A percentile compares a stretch with the other conserved stretches of the same genome.
Evolutionary conservation across 1,284 basidiomycete species (phyloP).

Genomic region (Moesziomyces antarcticus): DNA sequence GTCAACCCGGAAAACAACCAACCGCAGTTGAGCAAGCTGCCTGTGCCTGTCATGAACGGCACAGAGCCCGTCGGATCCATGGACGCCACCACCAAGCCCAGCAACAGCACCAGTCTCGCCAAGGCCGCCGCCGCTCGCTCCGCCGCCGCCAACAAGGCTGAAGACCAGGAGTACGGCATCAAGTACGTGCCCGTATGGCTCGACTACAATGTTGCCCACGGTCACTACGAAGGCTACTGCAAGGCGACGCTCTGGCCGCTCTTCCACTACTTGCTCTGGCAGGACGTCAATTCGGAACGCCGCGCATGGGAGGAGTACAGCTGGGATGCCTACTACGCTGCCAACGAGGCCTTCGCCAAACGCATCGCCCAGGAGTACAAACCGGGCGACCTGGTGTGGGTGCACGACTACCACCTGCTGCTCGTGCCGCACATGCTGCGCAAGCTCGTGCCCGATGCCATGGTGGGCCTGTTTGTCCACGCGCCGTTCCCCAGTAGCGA

Average conservation of each 20-base stretch:
- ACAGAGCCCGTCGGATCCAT: slow-evolving; percentile 62
- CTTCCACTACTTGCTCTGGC: slow-evolving; percentile 98
- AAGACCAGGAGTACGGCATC: slow-evolving; percentile 61
- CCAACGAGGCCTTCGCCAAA: slow-evolving; percentile 86
- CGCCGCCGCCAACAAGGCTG: slow-evolving; percentile 68
- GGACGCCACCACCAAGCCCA: slow-evolving; percentile 38
- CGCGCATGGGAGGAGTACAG: slow-evolving; percentile 76
- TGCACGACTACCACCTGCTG: slow-evolving; percentile 81
- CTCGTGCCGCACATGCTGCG: slow-evolving; percentile 88
- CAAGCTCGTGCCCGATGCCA: slow-evolving; percentile 78
- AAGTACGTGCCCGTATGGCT: slow-evolving; percentile 91
- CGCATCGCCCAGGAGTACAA: slow-evolving; percentile 80
- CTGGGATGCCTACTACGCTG: slow-evolving; percentile 85
- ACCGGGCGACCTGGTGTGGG: slow-evolving; percentile 82
- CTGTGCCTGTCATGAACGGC: slow-evolving; percentile 59
- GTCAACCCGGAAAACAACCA: slow-evolving; percentile 31
- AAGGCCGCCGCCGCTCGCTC: slow-evolving; percentile 71
- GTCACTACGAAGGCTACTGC: slow-evolving; percentile 93
- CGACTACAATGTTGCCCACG: slow-evolving; percentile 87
- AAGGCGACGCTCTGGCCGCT: slow-evolving; percentile 97
- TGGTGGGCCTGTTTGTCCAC: slow-evolving; percentile 91
- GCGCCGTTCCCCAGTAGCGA: slow-evolving; percentile 97
- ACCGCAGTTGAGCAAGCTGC: slow-evolving; percentile 40
- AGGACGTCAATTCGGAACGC: slow-evolving; percentile 76
- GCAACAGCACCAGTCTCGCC: slow-evolving; percentile 67